These are phyloP conservation scores for Macaranga tanarius DNA, from an alignment of 441 rosid genomes.

Conservation along the genomic window DNA sequence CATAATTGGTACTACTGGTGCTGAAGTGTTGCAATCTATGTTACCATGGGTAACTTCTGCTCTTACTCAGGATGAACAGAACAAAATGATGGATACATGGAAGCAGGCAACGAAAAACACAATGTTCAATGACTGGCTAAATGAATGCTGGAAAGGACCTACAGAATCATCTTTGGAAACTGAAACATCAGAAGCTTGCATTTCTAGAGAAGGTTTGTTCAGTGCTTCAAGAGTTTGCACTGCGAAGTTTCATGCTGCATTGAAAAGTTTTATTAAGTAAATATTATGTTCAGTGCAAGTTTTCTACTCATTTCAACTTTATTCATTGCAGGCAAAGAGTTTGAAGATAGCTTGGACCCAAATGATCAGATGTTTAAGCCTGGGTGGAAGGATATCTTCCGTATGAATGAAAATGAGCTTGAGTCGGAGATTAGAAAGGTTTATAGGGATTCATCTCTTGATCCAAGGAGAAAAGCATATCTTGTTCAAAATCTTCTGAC, in stretches of 20 bases:
- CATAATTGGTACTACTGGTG: slow-evolving; percentile 74
- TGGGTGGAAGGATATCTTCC: slow-evolving; percentile 94
- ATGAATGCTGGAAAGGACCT: slow-evolving; percentile 64
- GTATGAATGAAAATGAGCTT: slow-evolving; percentile 84
- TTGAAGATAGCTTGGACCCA: slow-evolving; percentile 54
- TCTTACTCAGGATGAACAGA: slow-evolving; percentile 64
- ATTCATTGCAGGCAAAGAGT: slow-evolving; percentile 36
- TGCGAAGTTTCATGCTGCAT: slow-evolving; percentile 24
- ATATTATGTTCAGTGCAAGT: slow-evolving; percentile 15
- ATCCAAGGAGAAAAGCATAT: slow-evolving; percentile 68
- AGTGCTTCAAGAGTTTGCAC: slow-evolving; percentile 18
- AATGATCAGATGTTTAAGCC: slow-evolving; percentile 80
- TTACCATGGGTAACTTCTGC: slow-evolving; percentile 76
- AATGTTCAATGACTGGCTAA: slow-evolving; percentile 70
- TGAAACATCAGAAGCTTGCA: slow-evolving; percentile 46
- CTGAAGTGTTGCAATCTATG: slow-evolving; percentile 74
- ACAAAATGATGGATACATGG: slow-evolving; percentile 71
- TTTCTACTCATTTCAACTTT: slow-evolving; percentile 25
- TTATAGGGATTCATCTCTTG: slow-evolving; percentile 65
- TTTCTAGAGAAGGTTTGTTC: slow-evolving; percentile 54
- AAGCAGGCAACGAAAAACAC: slow-evolving; percentile 75
- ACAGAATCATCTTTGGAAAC: slow-evolving; percentile 41
- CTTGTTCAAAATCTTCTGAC: slow-evolving; percentile 72
- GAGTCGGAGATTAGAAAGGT: slow-evolving; percentile 73
- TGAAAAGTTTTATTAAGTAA: slow-evolving; percentile 19